Base-by-base conservation (phyloP, 495 filamentous ascomycete genomes). In the Penicillium robsamsonii region DNA sequence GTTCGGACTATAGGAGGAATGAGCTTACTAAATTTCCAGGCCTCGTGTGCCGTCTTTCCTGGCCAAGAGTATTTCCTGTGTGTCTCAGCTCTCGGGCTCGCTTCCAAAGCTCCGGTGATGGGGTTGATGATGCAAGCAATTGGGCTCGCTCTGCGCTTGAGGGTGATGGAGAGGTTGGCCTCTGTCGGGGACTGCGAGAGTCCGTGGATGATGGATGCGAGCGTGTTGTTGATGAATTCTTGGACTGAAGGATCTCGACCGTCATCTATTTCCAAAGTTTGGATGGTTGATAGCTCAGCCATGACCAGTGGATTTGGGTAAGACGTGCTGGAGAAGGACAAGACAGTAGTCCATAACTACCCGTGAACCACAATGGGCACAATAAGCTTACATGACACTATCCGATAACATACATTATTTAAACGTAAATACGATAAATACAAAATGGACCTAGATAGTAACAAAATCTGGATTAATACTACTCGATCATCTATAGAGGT, bases 1-100 rank as follows among this genome's bases (percentile, higher is more conserved):
- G 8, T 29, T 18, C 15, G 10, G 5, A n/a, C 24, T 13, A 15
- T 52, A 25, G 9, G 10, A 35, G 25, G 27, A 38, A 30, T 10
- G 12, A 17, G 7, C 64, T 18, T 77, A 88, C 87, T 80, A 57
- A 89, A 90, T 62, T 77, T 82, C 83, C 83, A 84, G 5, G 86
- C 84, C 68, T 89, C 86, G 48, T 80, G 66, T 4, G 71, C 65
- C 25, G 75, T 79, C 50, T 67, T 80, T 9, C 83, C 86, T 13
- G 86, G 86, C 72, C 85, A 90, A 0, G 63, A 75, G 52, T 76
- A 76, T 13, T 65, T 75, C 8, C 61, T 57, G 10, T 49, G 46
- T 25, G 57, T 56, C 2, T 58, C 64, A 18, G 29, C 25, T 33
- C 55, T 55, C 3, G 52, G 41, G 3, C 17, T 46, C 31, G 60